A percentile compares a stretch with the other conserved stretches of the same genome.
Evolutionary conservation across 441 rosid genomes (phyloP).

Genomic region (Raphanus hybrid): DNA sequence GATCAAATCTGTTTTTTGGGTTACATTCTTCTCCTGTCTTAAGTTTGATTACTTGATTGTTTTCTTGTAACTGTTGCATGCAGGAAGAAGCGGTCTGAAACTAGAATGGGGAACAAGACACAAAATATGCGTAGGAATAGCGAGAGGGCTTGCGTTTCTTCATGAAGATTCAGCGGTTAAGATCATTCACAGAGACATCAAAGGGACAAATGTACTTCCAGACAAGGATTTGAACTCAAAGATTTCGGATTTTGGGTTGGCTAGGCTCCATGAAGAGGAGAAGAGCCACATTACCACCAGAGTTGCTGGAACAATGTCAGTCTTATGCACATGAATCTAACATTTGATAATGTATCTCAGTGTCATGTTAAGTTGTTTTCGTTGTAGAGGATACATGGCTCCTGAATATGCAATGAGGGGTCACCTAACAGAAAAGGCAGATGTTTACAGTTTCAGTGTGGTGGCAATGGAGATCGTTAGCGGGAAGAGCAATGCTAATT

Average conservation of each 20-base stretch:
- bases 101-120: slow-evolving; percentile 60
- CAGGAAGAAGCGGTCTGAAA: slow-evolving; percentile 37
- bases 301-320: slow-evolving; percentile 69
- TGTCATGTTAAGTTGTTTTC: slow-evolving; percentile 4
- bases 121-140: slow-evolving; percentile 58
- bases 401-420: slow-evolving; percentile 75
- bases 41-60: background rate
- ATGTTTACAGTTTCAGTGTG: slow-evolving; percentile 71
- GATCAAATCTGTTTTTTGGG: background rate
- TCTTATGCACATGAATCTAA: background rate
- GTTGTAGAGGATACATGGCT: slow-evolving; percentile 72
- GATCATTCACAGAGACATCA: slow-evolving; percentile 67
- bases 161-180: slow-evolving; percentile 63
- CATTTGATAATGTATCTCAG: background rate
- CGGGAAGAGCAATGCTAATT: slow-evolving; percentile 55
- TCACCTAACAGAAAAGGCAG: slow-evolving; percentile 62
- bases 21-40: background rate
- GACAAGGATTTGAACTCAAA: slow-evolving; percentile 57
- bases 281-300: slow-evolving; percentile 58
- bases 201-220: slow-evolving; percentile 49
- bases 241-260: slow-evolving; percentile 68
- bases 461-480: slow-evolving; percentile 64
- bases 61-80: background rate
- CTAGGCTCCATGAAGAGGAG: slow-evolving; percentile 49
- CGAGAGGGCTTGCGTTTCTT: slow-evolving; percentile 66